Base-by-base conservation (phyloP, 2,329 filamentous ascomycete species). In the Calonectria fujianensis region DNA sequence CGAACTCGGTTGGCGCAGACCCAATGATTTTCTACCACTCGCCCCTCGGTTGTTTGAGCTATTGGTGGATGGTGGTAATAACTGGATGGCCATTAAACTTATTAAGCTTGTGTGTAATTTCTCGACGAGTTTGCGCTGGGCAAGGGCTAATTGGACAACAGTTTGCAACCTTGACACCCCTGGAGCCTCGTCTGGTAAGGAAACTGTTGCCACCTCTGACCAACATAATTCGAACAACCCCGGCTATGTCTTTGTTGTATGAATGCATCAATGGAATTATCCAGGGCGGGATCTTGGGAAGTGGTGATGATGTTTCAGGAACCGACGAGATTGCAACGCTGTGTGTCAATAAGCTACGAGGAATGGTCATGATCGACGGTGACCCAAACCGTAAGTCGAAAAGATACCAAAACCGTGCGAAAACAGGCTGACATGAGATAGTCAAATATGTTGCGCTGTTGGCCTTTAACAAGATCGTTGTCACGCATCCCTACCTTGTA, bases 41-140 rank as follows among this genome's bases (percentile, higher is more conserved):
- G 97, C 97, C 0, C 97, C 97, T 11, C 91, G 97, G 73, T 86
- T 99, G 32, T 99, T 98, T 81, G 96, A 98, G 82, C 89, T 99
- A 24, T 88, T 99, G 32, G 96, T 98, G 16, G 94, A 97, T 75
- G 94, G 96, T 71, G 94, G 94, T 48, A 98, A 99, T 85, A 99
- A 99, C 85, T 99, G 97, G 97, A 98, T 99, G 96, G 96, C 96
- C 74, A 99, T 99, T 83, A 99, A 99, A 84, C 92, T 99, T 76
- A 98, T 99, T 84, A 99, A 99, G 86, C 90, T 99, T 76, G 95
- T 96, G 54, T n/a, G 82, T 69, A n/a, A 24, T 41, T 50, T 31
- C 18, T 14, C 10, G 13, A 11, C 9, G 3, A 9, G 31, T 2
- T 6, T 29, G 16, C 11, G 20, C 2, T 32, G 1, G 24, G 48